Base-by-base conservation (phyloP, 257 asterid genomes). In the Gynochthodes officinalis region DNA sequence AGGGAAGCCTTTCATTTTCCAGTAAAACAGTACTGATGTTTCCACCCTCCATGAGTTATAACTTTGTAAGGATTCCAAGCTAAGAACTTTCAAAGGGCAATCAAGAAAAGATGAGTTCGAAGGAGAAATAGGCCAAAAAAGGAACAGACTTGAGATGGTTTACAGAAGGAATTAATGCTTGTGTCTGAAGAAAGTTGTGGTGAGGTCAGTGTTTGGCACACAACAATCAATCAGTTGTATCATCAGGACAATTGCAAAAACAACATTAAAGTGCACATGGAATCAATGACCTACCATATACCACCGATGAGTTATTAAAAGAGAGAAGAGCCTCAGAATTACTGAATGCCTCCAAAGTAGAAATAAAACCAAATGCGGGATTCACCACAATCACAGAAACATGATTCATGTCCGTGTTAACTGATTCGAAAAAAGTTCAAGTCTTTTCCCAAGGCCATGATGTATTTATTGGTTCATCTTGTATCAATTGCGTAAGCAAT, bases 111-210 rank as follows among this genome's bases (percentile, higher is more conserved):
- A n/a, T 7, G 2, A 23, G 3, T 52, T 57, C 62, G 25, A 57
- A 10, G 40, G 39, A 39, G 12, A 48, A 40, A 66, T 2, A 39
- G 23, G 35, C 54, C n/a, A 44, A 64, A 55, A 49, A 61, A 62
- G 42, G 52, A 58, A 44, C 12, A 27, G 50, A 43, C 50, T 27
- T 40, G 14, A 52, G 65, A 25, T 37, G 11, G 5, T 16, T 57
- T 35, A 57, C 28, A 25, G 6, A 2, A 19, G 64, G 64, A 73
- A 65, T 75, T 59, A 71, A 66, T 63, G 81, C 80, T 66, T 83
- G 80, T 87, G 94, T 19, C 86, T 83, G 35, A 81, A 85, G 75
- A 80, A 86, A 57, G 92, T 83, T 72, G 87, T 78, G 84, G 77
- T 61, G 61, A 77, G 86, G 70, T n/a, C n/a, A n/a, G n/a, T n/a